A percentile compares a stretch with the other conserved stretches of the same genome.
Evolutionary conservation across 2,329 filamentous ascomycete species (phyloP).

Genomic region (Beauveria asiatica): DNA sequence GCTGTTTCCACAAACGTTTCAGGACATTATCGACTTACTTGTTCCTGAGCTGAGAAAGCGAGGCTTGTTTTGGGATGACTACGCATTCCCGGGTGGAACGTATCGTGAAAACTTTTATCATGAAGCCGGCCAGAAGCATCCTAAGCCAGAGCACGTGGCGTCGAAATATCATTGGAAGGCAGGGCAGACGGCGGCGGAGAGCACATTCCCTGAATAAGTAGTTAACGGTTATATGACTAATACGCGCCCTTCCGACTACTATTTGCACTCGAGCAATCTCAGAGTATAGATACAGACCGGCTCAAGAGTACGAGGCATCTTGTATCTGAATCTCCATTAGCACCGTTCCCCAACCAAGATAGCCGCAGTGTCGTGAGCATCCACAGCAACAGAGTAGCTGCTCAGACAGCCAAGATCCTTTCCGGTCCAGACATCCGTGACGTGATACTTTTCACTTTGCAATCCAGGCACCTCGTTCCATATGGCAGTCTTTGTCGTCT

Average conservation of each 20-base stretch:
- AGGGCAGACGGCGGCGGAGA: neutral
- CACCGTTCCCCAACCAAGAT: slow-evolving; percentile 13
- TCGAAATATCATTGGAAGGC: slow-evolving; percentile 31
- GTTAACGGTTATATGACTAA: neutral
- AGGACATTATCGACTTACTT: slow-evolving; percentile 56
- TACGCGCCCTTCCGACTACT: neutral
- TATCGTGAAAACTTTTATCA: slow-evolving; percentile 18
- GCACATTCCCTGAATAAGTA: neutral
- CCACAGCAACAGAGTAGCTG: slow-evolving; percentile 21
- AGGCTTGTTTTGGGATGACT: slow-evolving; percentile 47
- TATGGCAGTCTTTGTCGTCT: slow-evolving; percentile 26
- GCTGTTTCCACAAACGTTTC: slow-evolving; percentile 49
- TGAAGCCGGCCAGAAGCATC: slow-evolving; percentile 12
- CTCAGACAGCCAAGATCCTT: slow-evolving; percentile 28
- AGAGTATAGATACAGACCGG: neutral
- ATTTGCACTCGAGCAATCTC: neutral
- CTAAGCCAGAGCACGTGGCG: slow-evolving; percentile 30
- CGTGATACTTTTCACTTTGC: slow-evolving; percentile 23
- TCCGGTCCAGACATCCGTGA: slow-evolving; percentile 39
- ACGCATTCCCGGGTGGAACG: slow-evolving; percentile 32
- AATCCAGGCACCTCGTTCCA: slow-evolving; percentile 38
- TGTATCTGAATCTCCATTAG: neutral
- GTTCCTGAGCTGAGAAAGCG: slow-evolving; percentile 52
- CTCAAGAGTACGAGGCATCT: too few species aligned
- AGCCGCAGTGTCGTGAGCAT: slow-evolving; percentile 27